Evolutionary conservation across 2,329 filamentous ascomycete species (phyloP), one percentile per base, ranked within the genome.

Genomic region (Bipolaris victoriae): DNA sequence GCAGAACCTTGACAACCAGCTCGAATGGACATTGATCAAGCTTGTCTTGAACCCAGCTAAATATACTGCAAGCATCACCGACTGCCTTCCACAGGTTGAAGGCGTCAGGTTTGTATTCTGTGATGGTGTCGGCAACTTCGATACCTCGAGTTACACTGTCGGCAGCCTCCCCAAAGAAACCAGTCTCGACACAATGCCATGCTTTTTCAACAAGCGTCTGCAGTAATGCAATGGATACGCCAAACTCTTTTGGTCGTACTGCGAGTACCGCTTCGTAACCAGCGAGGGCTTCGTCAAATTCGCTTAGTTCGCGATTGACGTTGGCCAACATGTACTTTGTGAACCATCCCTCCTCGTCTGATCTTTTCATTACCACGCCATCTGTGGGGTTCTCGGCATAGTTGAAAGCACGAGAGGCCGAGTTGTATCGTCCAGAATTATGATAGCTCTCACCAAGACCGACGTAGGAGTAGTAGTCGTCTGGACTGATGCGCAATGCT

Each of bases 391-490:
- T 85, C 71, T 94, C 88, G 0, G 94, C 95, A 70, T 96, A 90
- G 33, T 90, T 82, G 64, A 98, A 95, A 0, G 95, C 92, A 71
- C 95, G 94, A 3, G 90, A 91, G 0, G 95, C 94, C n/a, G 95
- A 94, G 58, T 97, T 90, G 70, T 96, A 96, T 61, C 94, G 85
- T 9, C 95, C 94, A 15, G 93, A 96, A 66, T 91, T 95, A 73
- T 97, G 90, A 71, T 99, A 99, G 71, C 92, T 96, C 78, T 99
- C 95, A n/a, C 94, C 95, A 1, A 99, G 83, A 1, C 95, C 95
- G 22, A 99, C 90, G 87, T 94, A 99, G 0, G 91, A 96, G 77
- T 99, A 90, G 70, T 98, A 98, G 75, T 98, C 92, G 40, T 88
- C 82, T 0, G 93, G 92, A 1, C 88, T 86, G 46, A 97, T 90